phyloP scores from a whole-genome alignment of 768 basidiomycete species.

The Mrakia gelida region DNA sequence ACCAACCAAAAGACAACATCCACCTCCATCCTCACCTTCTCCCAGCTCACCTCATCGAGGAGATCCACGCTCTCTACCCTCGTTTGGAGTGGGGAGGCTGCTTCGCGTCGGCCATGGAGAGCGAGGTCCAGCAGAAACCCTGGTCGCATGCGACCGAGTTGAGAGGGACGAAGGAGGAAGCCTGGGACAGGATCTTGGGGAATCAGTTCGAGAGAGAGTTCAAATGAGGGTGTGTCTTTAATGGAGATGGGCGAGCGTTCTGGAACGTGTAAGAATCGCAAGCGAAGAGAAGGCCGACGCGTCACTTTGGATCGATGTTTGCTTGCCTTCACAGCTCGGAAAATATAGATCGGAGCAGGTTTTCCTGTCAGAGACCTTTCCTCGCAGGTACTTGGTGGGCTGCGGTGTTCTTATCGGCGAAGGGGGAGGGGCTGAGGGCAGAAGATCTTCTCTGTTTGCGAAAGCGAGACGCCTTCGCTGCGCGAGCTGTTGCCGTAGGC shows the following conservation, averaged over 20 bases:
- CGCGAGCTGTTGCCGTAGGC: not conserved
- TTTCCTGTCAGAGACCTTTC: no score
- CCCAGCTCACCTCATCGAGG: not conserved
- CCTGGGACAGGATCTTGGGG: slow-evolving; percentile 5
- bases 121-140: slow-evolving; percentile 51
- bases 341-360: no score
- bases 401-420: no score
- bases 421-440: no score
- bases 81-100: slow-evolving; percentile 51
- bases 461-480: not conserved
- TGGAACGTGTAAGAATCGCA: not conserved
- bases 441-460: no score
- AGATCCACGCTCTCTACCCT: slow-evolving; percentile 43
- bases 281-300: no score
- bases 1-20: slow-evolving; percentile 24
- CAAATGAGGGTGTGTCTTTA: not conserved
- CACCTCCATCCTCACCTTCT: slow-evolving; percentile 7
- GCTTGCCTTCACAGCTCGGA: no score
- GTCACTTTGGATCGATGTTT: no score
- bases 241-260: not conserved
- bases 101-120: slow-evolving; percentile 50
- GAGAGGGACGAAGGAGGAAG: not conserved
- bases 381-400: no score
- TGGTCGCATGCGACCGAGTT: slow-evolving; percentile 41
- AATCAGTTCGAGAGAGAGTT: slow-evolving; percentile 7